A percentile compares a stretch with the other conserved stretches of the same genome.
Conservation (phyloP, 306 rosid genomes). For the Lablab purpureus region DNA sequence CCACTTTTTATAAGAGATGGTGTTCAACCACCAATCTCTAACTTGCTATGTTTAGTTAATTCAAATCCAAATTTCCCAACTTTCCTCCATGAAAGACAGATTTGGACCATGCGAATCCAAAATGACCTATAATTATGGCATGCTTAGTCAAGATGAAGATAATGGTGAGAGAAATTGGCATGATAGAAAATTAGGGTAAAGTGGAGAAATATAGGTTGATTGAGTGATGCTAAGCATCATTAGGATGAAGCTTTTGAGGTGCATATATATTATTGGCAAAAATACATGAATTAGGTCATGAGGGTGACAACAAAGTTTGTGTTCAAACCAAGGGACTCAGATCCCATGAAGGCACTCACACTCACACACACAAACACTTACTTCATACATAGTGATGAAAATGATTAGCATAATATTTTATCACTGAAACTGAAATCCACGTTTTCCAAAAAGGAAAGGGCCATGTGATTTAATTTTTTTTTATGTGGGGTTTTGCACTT, state of each 20-base stretch:
- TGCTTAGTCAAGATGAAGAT: slow-evolving; percentile 40
- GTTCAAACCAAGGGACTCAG: slow-evolving; percentile 57
- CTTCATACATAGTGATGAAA: slow-evolving; percentile 53
- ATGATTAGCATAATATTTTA: slow-evolving; percentile 75
- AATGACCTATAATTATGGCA: slow-evolving; percentile 42
- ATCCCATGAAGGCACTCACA: slow-evolving; percentile 61
- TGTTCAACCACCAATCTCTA: not conserved
- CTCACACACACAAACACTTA: not conserved
- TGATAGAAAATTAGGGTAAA: slow-evolving; percentile 37
- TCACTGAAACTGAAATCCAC: slow-evolving; percentile 53
- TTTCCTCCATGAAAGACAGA: slow-evolving; percentile 16
- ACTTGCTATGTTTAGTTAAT: too few species aligned
- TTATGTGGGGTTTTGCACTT: slow-evolving; percentile 53
- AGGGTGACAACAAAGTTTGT: slow-evolving; percentile 52
- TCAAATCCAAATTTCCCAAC: not conserved
- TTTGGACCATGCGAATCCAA: slow-evolving; percentile 39
- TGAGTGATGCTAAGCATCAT: slow-evolving; percentile 44
- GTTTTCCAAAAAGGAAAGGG: slow-evolving; percentile 62
- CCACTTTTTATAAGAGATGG: not conserved
- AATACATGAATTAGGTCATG: slow-evolving; percentile 27
- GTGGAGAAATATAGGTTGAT: slow-evolving; percentile 42
- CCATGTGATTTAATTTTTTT: slow-evolving; percentile 32
- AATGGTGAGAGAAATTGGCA: not conserved
- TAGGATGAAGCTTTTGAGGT: slow-evolving; percentile 40
- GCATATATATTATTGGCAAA: slow-evolving; percentile 17